phyloP scores from a whole-genome alignment of 1,139 yeast genomes.

The Protomyces macrosporus region DNA sequence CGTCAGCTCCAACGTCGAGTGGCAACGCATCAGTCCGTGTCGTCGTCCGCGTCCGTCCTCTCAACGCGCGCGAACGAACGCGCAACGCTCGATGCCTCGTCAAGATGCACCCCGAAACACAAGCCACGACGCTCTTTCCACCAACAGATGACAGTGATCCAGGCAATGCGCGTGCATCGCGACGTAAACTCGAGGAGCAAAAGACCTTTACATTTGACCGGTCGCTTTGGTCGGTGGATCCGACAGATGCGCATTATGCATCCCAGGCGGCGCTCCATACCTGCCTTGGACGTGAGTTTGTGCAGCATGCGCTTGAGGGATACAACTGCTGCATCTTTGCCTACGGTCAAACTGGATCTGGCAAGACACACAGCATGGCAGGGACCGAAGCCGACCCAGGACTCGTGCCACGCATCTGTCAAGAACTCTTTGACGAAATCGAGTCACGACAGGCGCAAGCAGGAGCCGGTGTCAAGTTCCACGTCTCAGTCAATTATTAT shows the following conservation, averaged over 20 bases:
- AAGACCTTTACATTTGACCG: constrained; percentile 52
- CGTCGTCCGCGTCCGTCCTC: constrained; percentile 41
- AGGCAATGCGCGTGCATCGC: constrained; percentile 7
- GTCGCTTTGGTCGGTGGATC: constrained; percentile 55
- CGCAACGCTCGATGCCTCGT: constrained; percentile 32
- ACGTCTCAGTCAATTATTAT: constrained; percentile 55
- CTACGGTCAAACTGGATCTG: constrained; percentile 86
- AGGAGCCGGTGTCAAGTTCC: constrained; percentile 40
- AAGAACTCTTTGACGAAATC: constrained; percentile 50
- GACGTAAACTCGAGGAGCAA: constrained; percentile 34
- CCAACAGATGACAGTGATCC: constrained; percentile 12
- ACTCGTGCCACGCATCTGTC: constrained; percentile 55
- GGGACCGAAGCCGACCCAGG: constrained; percentile 46
- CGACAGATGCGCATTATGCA: constrained; percentile 41
- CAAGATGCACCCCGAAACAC: constrained; percentile 33
- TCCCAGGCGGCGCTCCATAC: constrained; percentile 51
- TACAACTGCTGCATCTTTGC: constrained; percentile 80
- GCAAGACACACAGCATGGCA: constrained; percentile 80
- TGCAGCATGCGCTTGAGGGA: constrained; percentile 64
- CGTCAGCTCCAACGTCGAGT: neutral
- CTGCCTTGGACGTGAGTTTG: constrained; percentile 52
- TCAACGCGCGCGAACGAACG: constrained; percentile 36
- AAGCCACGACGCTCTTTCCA: constrained; percentile 25
- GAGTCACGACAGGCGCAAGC: constrained; percentile 39
- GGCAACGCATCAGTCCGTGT: constrained; percentile 36